Percentiles rank a stretch among this genome's conserved stretches.
phyloP scores from a whole-genome alignment of 1,139 yeast genomes.

The Scheffersomyces insectosa region DNA sequence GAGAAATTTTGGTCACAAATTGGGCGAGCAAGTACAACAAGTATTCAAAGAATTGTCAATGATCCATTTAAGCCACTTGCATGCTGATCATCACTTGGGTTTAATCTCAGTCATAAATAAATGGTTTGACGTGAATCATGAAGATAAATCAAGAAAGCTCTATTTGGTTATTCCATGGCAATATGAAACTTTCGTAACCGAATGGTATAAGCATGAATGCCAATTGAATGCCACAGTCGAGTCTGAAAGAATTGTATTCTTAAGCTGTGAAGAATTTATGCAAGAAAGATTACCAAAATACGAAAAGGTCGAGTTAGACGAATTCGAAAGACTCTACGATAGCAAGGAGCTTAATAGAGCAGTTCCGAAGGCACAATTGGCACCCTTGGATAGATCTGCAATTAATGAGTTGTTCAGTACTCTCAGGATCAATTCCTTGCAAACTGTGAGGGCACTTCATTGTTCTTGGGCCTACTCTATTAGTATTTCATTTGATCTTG shows the following conservation, averaged over 20 bases:
- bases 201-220: slow-evolving; percentile 65
- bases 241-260: slow-evolving; percentile 46
- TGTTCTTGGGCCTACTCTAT: slow-evolving; percentile 84
- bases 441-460: slow-evolving; percentile 77
- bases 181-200: slow-evolving; percentile 63
- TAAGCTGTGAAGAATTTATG: slow-evolving; percentile 70
- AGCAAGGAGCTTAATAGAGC: slow-evolving; percentile 14
- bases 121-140: slow-evolving; percentile 54
- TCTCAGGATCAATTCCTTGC: slow-evolving; percentile 33
- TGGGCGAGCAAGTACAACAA: slow-evolving; percentile 30
- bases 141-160: slow-evolving; percentile 32
- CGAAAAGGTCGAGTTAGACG: slow-evolving; percentile 27
- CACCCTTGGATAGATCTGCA: slow-evolving; percentile 14
- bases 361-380: slow-evolving; percentile 21
- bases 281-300: slow-evolving; percentile 27
- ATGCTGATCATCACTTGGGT: slow-evolving; percentile 97
- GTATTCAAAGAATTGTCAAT: slow-evolving; percentile 57
- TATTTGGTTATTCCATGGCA: slow-evolving; percentile 77
- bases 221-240: slow-evolving; percentile 30
- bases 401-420: slow-evolving; percentile 26
- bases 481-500: slow-evolving; percentile 48
- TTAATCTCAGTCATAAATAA: slow-evolving; percentile 64
- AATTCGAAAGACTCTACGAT: slow-evolving; percentile 34
- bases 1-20: slow-evolving; percentile 56
- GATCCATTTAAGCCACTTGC: slow-evolving; percentile 83